Conservation (phyloP, 805 yeast genomes). For the Candida succiphila region DNA sequence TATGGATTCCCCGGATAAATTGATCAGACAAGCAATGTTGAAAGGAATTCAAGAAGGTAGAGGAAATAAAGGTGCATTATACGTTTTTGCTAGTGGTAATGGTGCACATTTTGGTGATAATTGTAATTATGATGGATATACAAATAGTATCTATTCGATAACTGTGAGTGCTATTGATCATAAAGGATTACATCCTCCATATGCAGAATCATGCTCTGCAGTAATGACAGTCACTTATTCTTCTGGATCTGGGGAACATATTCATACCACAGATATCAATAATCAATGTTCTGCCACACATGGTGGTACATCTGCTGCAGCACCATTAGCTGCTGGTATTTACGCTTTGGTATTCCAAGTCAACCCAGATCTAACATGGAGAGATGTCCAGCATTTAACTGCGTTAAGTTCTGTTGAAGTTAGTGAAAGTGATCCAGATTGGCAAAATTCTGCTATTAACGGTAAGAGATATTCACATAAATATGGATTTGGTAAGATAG, state of each 20-base stretch:
- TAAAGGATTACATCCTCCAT: constrained; percentile 77
- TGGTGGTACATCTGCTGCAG: constrained; percentile 98
- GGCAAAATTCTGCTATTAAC: constrained; percentile 60
- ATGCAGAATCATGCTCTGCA: constrained; percentile 90
- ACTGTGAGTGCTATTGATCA: constrained; percentile 93
- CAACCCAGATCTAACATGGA: constrained; percentile 87
- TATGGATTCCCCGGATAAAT: constrained; percentile 71
- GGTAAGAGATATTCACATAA: constrained; percentile 68
- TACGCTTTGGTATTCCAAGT: constrained; percentile 74
- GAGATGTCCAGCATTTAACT: constrained; percentile 84
- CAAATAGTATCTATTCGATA: constrained; percentile 88
- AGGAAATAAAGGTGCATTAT: constrained; percentile 69
- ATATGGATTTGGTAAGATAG: constrained; percentile 89
- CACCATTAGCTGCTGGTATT: constrained; percentile 96
- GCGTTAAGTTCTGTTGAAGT: constrained; percentile 64
- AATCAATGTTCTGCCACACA: constrained; percentile 62
- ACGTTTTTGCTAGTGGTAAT: constrained; percentile 94
- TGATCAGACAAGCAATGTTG: constrained; percentile 76
- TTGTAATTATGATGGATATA: constrained; percentile 96
- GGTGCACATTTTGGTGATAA: constrained; percentile 80
- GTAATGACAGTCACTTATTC: constrained; percentile 90
- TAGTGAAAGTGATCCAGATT: constrained; percentile 54
- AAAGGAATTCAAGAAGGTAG: constrained; percentile 82
- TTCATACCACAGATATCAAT: constrained; percentile 77
- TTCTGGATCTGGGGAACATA: constrained; percentile 83